Evolutionary conservation across 495 filamentous ascomycete species (phyloP).

Genomic region (Penicillium arizonense): DNA sequence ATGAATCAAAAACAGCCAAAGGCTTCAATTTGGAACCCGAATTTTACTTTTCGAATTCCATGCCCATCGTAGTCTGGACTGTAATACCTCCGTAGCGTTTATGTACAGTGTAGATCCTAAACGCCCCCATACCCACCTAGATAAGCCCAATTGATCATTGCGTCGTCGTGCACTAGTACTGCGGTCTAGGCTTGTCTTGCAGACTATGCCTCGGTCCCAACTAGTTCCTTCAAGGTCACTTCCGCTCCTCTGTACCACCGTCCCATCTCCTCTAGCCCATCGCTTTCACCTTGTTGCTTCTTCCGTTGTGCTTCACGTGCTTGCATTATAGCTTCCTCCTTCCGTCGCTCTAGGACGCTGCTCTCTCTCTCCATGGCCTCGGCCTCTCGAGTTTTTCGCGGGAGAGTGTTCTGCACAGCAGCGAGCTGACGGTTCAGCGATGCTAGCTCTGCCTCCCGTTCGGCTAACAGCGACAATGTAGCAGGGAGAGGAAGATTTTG

Average conservation of each 20-base stretch:
- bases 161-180: slow-evolving; percentile 9
- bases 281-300: slow-evolving; percentile 70
- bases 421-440: slow-evolving; percentile 69
- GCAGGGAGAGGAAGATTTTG: slow-evolving; percentile 43
- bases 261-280: slow-evolving; percentile 79
- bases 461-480: slow-evolving; percentile 42
- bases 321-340: slow-evolving; percentile 61
- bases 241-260: slow-evolving; percentile 79
- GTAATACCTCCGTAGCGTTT: slow-evolving; percentile 3
- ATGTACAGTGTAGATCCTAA: slow-evolving; percentile 17
- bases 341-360: slow-evolving; percentile 66
- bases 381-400: slow-evolving; percentile 70
- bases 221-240: slow-evolving; percentile 61
- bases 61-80: background rate
- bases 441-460: slow-evolving; percentile 58
- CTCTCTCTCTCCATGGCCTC: slow-evolving; percentile 72
- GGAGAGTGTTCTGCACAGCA: slow-evolving; percentile 59
- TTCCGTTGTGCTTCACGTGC: slow-evolving; percentile 79
- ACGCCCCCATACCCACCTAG: slow-evolving; percentile 22
- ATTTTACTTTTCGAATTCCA: slow-evolving; percentile 7
- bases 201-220: slow-evolving; percentile 45
- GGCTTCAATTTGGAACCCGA: slow-evolving; percentile 38
- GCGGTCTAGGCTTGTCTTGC: background rate
- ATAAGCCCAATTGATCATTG: slow-evolving; percentile 20
- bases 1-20: slow-evolving; percentile 41